Conservation (phyloP, 345 rosid species). For the Pistacia atlantica region DNA sequence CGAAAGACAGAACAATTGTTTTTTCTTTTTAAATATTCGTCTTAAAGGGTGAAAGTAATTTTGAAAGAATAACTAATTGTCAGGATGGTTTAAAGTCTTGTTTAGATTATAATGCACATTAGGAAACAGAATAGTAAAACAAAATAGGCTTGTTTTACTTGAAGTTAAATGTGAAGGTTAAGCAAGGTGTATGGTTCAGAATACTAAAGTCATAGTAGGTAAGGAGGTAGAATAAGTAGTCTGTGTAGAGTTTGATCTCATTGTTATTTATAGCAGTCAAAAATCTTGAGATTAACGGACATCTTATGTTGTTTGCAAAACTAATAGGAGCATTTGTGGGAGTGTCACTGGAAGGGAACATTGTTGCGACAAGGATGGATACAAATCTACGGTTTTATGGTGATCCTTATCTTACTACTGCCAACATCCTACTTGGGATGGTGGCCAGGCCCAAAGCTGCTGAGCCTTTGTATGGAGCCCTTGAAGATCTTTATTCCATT, state of each 20-base stretch:
- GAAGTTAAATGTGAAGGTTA: not conserved
- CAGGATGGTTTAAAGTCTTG: not conserved
- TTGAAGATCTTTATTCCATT: slow-evolving; percentile 59
- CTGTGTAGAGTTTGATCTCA: not conserved
- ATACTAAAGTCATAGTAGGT: not conserved
- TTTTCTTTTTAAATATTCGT: not conserved
- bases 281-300: not conserved
- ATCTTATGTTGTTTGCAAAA: slow-evolving; percentile 2
- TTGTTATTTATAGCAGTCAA: not conserved
- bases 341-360: slow-evolving; percentile 89
- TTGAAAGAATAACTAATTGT: not conserved
- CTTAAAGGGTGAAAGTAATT: not conserved
- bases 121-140: not conserved
- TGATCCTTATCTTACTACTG: slow-evolving; percentile 82
- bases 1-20: not conserved
- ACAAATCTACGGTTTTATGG: slow-evolving; percentile 86
- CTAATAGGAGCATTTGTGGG: slow-evolving; percentile 92
- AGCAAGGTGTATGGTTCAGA: not conserved
- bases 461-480: slow-evolving; percentile 76
- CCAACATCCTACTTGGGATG: slow-evolving; percentile 78
- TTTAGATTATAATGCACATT: not conserved
- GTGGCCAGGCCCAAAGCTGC: slow-evolving; percentile 92
- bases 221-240: not conserved
- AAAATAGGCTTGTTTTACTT: not conserved
- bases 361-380: slow-evolving; percentile 84